Evolutionary conservation across 169 alveolate genomes (phyloP), one percentile per base, ranked within the genome.

Genomic region (Plasmodium gaboni): DNA sequence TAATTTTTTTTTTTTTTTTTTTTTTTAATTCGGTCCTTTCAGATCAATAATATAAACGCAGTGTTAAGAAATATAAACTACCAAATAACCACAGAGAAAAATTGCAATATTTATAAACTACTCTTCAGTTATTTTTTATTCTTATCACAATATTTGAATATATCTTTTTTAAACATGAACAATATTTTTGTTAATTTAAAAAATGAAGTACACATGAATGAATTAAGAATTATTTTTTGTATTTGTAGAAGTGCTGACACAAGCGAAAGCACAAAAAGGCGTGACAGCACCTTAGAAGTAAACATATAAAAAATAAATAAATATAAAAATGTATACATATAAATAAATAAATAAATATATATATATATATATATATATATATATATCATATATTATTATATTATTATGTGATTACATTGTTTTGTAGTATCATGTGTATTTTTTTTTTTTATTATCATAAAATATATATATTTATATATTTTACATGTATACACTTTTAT

Each of bases 111-210:
- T 53, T 53, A 26, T n/a, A 50, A 63, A 53, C 15, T 68, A 0
- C 38, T 83, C 2, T 83, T 83, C 51, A 69, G 38, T 26, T 57
- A 24, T 46, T 83, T n/a, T 83, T 64, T 63, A n/a, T 69, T 83
- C 32, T 55, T 83, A 32, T 57, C 91, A 15, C 86, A 83, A 48
- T 44, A 83, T 38, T 22, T 83, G 13, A 46, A 67, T 69, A 38
- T 83, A 24, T 69, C 28, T 46, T 83, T 83, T 83, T 83, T 83
- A 48, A 83, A 83, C 19, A 44, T 83, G 65, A 61, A 72, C 10
- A 83, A 83, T 38, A 51, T 70, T 44, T 69, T 68, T 69, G 32
- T 61, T 7, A 83, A 83, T 61, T 83, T 83, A 28, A 60, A 48
- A 69, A 7, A 26, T 5, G 42, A 63, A 50, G 19, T 3, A 10